Evolutionary conservation across 345 rosid genomes (phyloP).

Genomic region (Eucalyptus coolabah): DNA sequence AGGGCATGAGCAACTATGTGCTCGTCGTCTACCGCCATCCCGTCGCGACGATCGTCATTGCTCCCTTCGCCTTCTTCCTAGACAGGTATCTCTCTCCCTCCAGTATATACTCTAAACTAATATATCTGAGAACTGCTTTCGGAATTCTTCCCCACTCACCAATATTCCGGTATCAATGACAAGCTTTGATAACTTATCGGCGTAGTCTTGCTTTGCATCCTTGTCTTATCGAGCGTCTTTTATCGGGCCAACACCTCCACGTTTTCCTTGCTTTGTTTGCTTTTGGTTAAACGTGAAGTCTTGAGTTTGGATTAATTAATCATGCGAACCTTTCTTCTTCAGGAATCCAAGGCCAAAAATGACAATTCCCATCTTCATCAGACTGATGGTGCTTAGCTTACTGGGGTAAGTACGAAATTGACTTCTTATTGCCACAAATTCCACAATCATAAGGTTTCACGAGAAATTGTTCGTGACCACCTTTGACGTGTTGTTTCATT

Average conservation of each 20-base stretch:
- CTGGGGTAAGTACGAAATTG: constrained; percentile 37
- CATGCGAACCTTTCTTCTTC: not conserved
- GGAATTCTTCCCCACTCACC: no score
- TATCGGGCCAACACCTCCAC: not conserved
- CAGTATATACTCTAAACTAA: not conserved
- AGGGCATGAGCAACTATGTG: constrained; percentile 75
- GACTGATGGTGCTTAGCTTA: constrained; percentile 44
- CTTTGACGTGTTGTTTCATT: no score
- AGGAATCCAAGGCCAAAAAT: constrained; percentile 34
- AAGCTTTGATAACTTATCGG: no score
- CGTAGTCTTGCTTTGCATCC: no score
- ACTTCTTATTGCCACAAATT: not conserved
- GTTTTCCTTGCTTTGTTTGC: not conserved
- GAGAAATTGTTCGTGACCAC: not conserved
- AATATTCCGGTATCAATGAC: no score
- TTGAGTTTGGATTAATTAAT: not conserved
- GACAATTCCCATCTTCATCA: constrained; percentile 56
- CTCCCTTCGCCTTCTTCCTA: constrained; percentile 55
- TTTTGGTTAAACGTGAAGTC: not conserved
- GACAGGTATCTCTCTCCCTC: constrained; percentile 25
- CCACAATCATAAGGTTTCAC: not conserved
- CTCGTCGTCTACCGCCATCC: constrained; percentile 77
- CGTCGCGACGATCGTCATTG: constrained; percentile 57
- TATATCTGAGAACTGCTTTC: no score
- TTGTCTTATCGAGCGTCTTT: not conserved